Percentiles rank a stretch among this genome's conserved stretches.
These are phyloP conservation scores for Martiniozyma asiatica DNA, from an alignment of 1,139 yeast species.

Conservation along the genomic window DNA sequence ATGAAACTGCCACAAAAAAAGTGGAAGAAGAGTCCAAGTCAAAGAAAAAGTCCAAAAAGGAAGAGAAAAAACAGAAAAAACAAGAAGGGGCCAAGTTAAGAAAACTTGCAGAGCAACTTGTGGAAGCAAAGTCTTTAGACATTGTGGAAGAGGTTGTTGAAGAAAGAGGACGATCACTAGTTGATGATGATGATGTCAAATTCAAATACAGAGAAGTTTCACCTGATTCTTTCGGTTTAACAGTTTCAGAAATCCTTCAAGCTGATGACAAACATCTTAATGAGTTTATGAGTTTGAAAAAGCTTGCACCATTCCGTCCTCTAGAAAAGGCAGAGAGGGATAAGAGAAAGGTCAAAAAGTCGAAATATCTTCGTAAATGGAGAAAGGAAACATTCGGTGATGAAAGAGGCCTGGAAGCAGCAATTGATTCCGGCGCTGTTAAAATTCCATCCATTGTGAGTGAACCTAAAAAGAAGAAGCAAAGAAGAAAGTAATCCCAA, in stretches of 20 bases:
- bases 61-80: constrained; percentile 17
- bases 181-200: constrained; percentile 25
- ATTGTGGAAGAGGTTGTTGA: constrained; percentile 51
- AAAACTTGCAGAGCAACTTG: constrained; percentile 50
- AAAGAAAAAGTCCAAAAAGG: too few relatives aligned
- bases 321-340: constrained; percentile 65
- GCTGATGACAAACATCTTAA: constrained; percentile 86
- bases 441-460: constrained; percentile 20
- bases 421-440: constrained; percentile 23
- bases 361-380: constrained; percentile 81
- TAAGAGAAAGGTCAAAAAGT: constrained; percentile 72
- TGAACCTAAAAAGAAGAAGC: constrained; percentile 6
- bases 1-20: constrained; percentile 20
- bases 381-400: constrained; percentile 66
- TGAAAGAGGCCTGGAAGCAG: constrained; percentile 41
- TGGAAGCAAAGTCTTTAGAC: constrained; percentile 40
- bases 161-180: constrained; percentile 38
- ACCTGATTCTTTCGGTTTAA: constrained; percentile 84
- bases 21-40: constrained; percentile 21
- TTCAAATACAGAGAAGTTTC: constrained; percentile 83
- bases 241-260: constrained; percentile 73
- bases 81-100: constrained; percentile 52
- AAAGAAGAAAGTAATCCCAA: constrained; percentile 4
- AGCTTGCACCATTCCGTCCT: constrained; percentile 85
- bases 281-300: constrained; percentile 75